These are phyloP conservation scores for Pleurotus salmoneostramineus DNA, from an alignment of 768 basidiomycete species.

Conservation along the genomic window DNA sequence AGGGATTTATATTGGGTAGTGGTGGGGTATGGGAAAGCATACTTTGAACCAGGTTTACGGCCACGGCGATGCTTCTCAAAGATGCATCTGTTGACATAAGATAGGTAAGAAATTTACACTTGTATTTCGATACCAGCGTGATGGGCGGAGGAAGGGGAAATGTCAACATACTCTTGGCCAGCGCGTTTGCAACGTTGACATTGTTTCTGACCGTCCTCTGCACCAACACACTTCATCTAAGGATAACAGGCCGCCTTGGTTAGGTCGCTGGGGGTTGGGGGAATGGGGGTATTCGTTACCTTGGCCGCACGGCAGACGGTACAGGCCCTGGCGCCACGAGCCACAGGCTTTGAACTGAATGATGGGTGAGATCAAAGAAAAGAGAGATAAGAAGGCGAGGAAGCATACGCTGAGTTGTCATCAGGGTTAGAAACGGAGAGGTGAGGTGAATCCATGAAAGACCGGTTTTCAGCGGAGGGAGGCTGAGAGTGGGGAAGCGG, in stretches of 20 bases:
- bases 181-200: constrained; percentile 85
- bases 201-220: constrained; percentile 76
- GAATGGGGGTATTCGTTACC: constrained; percentile 30
- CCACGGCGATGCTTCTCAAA: constrained; percentile 90
- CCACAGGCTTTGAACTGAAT: constrained; percentile 42
- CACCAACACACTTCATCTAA: constrained; percentile 90
- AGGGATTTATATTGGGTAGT: constrained; percentile 9
- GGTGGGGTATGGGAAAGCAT: constrained; percentile 28
- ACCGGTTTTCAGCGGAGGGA: constrained; percentile 30
- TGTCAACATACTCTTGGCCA: constrained; percentile 58
- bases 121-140: constrained; percentile 8
- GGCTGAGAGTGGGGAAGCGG: constrained; percentile 25
- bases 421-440: constrained; percentile 25
- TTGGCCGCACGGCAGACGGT: constrained; percentile 85
- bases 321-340: constrained; percentile 64
- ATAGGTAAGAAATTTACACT: constrained; percentile 6
- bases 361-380: not conserved
- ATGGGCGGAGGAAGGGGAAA: constrained; percentile 9
- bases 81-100: constrained; percentile 49
- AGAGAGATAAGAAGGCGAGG: constrained; percentile 4
- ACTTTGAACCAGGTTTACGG: constrained; percentile 90
- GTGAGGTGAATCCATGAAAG: constrained; percentile 35
- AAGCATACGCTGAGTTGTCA: constrained; percentile 26
- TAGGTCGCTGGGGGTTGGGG: constrained; percentile 11
- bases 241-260: constrained; percentile 9